A percentile compares a stretch with the other conserved stretches of the same genome.
Evolutionary conservation across 176 grass and related monocot species (phyloP).

Genomic region (Raddia guianensis): DNA sequence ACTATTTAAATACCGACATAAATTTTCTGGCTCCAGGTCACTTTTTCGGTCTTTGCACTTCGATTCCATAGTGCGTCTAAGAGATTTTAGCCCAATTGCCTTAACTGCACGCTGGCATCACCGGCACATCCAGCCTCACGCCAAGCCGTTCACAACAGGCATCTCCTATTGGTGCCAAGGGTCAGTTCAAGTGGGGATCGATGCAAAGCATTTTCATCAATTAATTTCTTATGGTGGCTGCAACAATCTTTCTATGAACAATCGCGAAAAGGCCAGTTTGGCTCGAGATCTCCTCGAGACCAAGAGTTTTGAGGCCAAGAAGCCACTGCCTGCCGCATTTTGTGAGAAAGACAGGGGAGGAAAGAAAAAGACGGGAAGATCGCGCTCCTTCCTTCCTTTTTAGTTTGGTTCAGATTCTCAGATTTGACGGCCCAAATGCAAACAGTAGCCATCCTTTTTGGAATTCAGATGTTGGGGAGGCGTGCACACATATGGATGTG

Average conservation of each 20-base stretch:
- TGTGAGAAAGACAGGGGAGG: not conserved
- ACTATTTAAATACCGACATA: too few species aligned
- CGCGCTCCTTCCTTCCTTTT: not conserved
- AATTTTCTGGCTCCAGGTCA: too few species aligned
- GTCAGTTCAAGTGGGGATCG: too few species aligned
- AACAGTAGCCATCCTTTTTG: not conserved
- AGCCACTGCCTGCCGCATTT: not conserved
- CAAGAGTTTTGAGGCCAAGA: not conserved
- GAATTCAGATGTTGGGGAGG: not conserved
- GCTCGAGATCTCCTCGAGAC: not conserved
- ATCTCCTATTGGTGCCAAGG: too few species aligned
- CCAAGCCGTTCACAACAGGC: too few species aligned
- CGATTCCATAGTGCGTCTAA: too few species aligned
- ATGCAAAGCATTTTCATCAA: not conserved
- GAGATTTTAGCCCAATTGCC: too few species aligned
- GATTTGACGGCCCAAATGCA: not conserved
- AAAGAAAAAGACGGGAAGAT: not conserved
- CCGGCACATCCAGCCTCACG: too few species aligned
- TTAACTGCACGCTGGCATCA: too few species aligned
- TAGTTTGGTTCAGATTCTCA: constrained; percentile 13
- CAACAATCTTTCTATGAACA: constrained; percentile 5
- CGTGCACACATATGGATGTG: not conserved
- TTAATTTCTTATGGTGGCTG: not conserved
- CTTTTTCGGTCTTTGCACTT: too few species aligned
- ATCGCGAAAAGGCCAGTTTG: not conserved